Percentiles rank a stretch among this genome's conserved stretches.
Conservation (phyloP, 805 yeast species). For the Yamadazyma paraphyllophila region DNA sequence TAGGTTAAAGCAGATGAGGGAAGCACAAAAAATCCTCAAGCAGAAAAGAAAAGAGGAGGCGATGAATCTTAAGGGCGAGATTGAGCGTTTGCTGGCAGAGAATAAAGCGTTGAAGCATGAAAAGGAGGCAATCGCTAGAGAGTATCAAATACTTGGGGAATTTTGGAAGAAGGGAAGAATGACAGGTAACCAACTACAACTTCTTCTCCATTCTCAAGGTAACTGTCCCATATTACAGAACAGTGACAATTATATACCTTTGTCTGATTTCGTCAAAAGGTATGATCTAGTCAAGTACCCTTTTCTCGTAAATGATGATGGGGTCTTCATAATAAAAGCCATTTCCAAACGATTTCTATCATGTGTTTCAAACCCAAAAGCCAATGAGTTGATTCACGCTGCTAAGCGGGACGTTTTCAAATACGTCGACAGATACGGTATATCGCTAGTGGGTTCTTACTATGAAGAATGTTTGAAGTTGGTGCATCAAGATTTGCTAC, state of each 20-base stretch:
- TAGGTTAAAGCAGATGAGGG: conserved; percentile 5
- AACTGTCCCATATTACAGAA: not conserved
- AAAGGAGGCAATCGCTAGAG: not conserved
- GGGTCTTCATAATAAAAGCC: not conserved
- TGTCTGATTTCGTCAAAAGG: not conserved
- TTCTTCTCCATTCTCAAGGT: not conserved
- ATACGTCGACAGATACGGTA: not conserved
- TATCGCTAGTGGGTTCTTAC: not conserved
- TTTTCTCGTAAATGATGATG: not conserved
- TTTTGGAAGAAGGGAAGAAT: not conserved
- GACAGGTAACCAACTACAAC: not conserved
- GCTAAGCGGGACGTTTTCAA: not conserved
- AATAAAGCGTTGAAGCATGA: not conserved
- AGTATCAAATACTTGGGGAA: not conserved
- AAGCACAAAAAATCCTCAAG: conserved; percentile 1
- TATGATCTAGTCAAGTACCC: not conserved
- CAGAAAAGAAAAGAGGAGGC: not conserved
- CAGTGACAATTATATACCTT: not conserved
- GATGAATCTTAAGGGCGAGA: not conserved
- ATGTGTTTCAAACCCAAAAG: not conserved
- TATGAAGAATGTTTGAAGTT: not conserved
- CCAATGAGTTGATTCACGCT: not conserved
- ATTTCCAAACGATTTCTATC: not conserved
- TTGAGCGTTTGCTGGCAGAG: not conserved
- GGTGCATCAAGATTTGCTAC: not conserved